Evolutionary conservation across 1,284 basidiomycete species (phyloP).

Genomic region (Rhodotorula sp.): DNA sequence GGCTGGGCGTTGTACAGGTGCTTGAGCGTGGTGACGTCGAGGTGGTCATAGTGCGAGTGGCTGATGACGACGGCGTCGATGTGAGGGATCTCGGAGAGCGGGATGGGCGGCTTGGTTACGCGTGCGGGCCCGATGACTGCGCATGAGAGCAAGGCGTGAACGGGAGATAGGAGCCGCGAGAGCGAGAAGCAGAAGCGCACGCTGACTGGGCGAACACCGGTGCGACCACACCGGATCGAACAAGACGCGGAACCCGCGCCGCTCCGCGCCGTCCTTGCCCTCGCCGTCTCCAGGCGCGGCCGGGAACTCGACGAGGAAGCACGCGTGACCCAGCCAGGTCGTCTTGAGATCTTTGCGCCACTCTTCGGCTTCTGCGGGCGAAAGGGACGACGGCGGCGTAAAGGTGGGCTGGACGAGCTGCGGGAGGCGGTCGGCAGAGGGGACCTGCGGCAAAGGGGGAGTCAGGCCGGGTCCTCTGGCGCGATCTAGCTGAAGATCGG

Average conservation of each 20-base stretch:
- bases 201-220: constrained; percentile 62
- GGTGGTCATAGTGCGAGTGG: constrained; percentile 51
- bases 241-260: constrained; percentile 57
- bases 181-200: constrained; percentile 9
- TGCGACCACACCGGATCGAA: constrained; percentile 71
- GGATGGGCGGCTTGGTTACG: constrained; percentile 63
- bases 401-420: constrained; percentile 33
- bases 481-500: too few relatives aligned
- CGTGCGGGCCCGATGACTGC: constrained; percentile 59
- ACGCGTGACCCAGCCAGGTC: constrained; percentile 70
- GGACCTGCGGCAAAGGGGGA: constrained; percentile 17
- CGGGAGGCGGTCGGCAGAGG: constrained; percentile 35
- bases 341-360: constrained; percentile 58
- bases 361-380: constrained; percentile 1
- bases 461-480: background rate
- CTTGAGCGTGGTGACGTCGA: constrained; percentile 62
- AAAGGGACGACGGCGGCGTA: constrained; percentile 2
- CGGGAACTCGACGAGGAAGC: constrained; percentile 69
- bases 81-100: constrained; percentile 63
- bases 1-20: constrained; percentile 51
- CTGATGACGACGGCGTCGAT: constrained; percentile 67
- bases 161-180: too few relatives aligned
- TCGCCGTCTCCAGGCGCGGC: background rate
- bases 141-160: background rate
- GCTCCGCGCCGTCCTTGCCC: background rate